A percentile compares a stretch with the other conserved stretches of the same genome.
phyloP scores from a whole-genome alignment of 192 early-diverging fungal species.

The Coemansia sp. region DNA sequence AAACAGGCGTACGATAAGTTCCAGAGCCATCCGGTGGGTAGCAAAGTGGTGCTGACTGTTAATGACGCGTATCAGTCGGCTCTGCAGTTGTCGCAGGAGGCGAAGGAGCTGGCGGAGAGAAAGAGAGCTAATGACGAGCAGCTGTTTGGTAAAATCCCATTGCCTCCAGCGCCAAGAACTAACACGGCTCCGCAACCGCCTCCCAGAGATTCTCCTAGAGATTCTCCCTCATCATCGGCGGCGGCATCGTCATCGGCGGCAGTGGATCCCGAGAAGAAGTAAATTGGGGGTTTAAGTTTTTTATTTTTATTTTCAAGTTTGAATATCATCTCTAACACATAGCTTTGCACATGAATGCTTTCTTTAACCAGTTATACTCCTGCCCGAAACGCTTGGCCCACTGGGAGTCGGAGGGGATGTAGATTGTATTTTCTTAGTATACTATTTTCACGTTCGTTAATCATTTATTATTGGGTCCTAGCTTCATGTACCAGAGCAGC shows the following conservation, averaged over 20 bases:
- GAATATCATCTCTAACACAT: too few species aligned
- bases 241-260: neutral
- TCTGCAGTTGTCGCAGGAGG: slow-evolving; percentile 33
- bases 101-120: slow-evolving; percentile 35
- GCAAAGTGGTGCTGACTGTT: slow-evolving; percentile 39
- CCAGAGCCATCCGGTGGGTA: slow-evolving; percentile 43
- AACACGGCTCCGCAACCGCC: neutral
- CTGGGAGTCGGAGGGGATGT: too few species aligned
- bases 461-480: neutral
- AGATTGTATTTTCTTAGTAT: too few species aligned
- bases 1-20: slow-evolving; percentile 42
- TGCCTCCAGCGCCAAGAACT: slow-evolving; percentile 22
- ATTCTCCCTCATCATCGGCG: neutral
- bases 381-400: too few species aligned
- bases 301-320: neutral
- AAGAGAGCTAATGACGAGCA: slow-evolving; percentile 38
- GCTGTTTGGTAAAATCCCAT: slow-evolving; percentile 48
- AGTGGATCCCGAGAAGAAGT: neutral
- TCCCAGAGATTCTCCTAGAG: neutral
- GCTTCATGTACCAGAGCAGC: slow-evolving; percentile 44
- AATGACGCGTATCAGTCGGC: slow-evolving; percentile 53
- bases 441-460: too few species aligned
- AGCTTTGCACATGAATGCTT: too few species aligned
- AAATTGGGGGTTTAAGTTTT: neutral
- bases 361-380: too few species aligned